Conservation (phyloP, 345 rosid genomes). For the Euphorbia pulcherrima region DNA sequence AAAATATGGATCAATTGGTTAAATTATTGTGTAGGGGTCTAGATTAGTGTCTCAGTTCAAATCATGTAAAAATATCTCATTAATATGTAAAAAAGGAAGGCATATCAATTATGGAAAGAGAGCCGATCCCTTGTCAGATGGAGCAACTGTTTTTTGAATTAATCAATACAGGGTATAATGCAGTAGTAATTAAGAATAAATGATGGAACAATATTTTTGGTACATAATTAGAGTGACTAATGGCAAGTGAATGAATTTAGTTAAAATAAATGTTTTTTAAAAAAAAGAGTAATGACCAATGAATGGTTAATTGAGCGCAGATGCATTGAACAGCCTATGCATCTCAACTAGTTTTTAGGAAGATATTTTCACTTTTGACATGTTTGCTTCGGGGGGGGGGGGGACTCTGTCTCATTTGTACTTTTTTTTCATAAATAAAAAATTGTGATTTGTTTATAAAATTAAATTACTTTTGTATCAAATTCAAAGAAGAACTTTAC, state of each 20-base stretch:
- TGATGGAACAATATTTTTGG: constrained; percentile 1
- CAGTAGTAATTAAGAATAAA: neutral
- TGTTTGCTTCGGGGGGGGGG: neutral
- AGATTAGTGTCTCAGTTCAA: neutral
- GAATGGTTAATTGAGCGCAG: too few species aligned
- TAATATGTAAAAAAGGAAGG: neutral
- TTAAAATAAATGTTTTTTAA: too few species aligned
- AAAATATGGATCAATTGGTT: too few species aligned
- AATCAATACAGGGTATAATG: too few species aligned
- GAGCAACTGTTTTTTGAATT: too few species aligned
- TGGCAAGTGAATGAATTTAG: constrained; percentile 2
- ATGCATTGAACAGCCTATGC: too few species aligned
- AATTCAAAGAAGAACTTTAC: too few species aligned
- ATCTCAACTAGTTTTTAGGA: too few species aligned
- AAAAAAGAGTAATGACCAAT: too few species aligned
- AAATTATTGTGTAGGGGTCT: neutral
- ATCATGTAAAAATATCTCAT: neutral
- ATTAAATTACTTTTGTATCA: too few species aligned
- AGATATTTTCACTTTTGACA: neutral
- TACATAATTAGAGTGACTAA: neutral
- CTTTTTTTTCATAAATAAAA: too few species aligned
- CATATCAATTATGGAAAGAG: constrained; percentile 5
- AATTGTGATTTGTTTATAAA: too few species aligned
- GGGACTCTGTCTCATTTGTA: neutral
- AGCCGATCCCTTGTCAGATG: constrained; percentile 10